A percentile compares a stretch with the other conserved stretches of the same genome.
phyloP scores from a whole-genome alignment of 2,329 filamentous ascomycete species.

The Arthrobotrys iridis region DNA sequence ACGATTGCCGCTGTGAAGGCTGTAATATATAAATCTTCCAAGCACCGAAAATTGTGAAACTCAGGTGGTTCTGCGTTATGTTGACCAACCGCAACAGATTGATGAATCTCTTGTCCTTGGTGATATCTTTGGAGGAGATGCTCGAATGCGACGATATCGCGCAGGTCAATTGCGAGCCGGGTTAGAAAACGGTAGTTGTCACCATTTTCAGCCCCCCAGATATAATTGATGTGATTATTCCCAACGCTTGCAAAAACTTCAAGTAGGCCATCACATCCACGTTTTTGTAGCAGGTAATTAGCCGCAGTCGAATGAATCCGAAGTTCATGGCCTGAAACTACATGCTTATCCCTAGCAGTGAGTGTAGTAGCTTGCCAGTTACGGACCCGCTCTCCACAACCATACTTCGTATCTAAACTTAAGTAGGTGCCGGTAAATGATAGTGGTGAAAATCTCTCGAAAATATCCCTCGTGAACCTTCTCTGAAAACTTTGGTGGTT shows the following conservation, averaged over 20 bases:
- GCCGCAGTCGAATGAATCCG: too few species aligned
- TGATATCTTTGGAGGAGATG: not conserved
- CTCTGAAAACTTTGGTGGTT: too few species aligned
- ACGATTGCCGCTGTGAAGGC: not conserved
- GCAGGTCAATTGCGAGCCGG: not conserved
- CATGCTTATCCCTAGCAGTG: too few species aligned
- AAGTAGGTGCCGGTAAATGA: not conserved
- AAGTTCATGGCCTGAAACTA: too few species aligned
- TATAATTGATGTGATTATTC: not conserved
- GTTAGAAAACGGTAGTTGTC: too few species aligned
- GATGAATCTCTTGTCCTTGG: too few species aligned
- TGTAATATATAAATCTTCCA: not conserved
- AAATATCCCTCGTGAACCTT: not conserved
- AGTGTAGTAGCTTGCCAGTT: too few species aligned
- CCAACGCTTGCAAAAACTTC: too few species aligned
- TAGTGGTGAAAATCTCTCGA: not conserved
- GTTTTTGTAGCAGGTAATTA: too few species aligned
- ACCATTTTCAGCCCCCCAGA: not conserved
- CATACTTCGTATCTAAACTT: not conserved
- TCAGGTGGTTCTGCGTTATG: not conserved
- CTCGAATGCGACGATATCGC: not conserved
- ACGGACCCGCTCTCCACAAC: too few species aligned
- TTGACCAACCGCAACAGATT: not conserved
- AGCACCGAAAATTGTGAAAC: not conserved
- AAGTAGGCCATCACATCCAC: too few species aligned